These are phyloP conservation scores for Aspergillus nidulans DNA, from an alignment of 495 filamentous ascomycete genomes.

Conservation along the genomic window DNA sequence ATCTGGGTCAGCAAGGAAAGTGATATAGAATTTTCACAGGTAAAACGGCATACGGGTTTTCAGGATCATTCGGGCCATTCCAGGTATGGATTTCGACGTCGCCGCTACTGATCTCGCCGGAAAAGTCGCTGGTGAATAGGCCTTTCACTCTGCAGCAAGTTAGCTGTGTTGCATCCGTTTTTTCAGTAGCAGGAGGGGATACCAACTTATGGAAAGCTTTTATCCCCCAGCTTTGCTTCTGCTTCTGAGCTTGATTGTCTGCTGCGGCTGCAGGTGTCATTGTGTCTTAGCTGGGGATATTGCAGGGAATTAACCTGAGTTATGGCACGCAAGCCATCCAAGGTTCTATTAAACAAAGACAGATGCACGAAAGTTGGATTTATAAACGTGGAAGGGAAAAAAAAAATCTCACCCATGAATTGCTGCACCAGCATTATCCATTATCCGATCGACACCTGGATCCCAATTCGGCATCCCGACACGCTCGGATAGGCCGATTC, in stretches of 20 bases:
- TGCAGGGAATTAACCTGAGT: too few species aligned
- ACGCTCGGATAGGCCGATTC: neutral
- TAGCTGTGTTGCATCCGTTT: neutral
- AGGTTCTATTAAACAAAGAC: too few species aligned
- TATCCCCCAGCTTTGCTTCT: neutral
- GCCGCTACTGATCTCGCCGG: slow-evolving; percentile 9
- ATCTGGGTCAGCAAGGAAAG: neutral
- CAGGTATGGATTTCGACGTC: slow-evolving; percentile 32
- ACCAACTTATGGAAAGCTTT: neutral
- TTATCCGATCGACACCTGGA: neutral
- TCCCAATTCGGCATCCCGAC: neutral
- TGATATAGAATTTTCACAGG: neutral
- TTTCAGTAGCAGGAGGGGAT: neutral
- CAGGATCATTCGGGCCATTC: slow-evolving; percentile 30
- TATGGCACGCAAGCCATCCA: too few species aligned
- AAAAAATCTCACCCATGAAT: neutral
- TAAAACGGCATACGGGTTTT: slow-evolving; percentile 20
- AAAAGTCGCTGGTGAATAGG: slow-evolving; percentile 14
- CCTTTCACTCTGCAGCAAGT: neutral
- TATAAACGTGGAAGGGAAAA: neutral
- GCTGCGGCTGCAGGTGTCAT: neutral
- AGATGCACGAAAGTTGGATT: too few species aligned
- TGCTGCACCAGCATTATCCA: neutral
- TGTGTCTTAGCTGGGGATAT: neutral
- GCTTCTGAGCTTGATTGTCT: too few species aligned